Percentiles rank a stretch among this genome's conserved stretches.
Conservation (phyloP, 495 filamentous ascomycete species). For the Acidiella bohemica region DNA sequence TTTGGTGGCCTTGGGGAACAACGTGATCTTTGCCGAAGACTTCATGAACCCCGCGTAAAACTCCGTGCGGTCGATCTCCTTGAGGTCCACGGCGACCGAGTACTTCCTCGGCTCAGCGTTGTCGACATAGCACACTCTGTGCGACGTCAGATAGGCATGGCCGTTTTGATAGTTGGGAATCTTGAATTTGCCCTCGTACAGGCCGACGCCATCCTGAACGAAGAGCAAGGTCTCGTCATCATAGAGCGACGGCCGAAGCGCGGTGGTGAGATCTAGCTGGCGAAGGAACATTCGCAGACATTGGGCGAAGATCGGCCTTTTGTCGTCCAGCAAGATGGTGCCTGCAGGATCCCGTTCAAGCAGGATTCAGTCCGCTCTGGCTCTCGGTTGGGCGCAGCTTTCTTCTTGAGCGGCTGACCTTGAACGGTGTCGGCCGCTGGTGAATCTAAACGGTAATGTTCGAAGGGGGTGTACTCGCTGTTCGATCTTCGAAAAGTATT, state of each 20-base stretch:
- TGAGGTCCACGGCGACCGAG: constrained; percentile 74
- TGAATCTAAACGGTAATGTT: too few species aligned
- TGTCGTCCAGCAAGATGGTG: too few species aligned
- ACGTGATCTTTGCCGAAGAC: constrained; percentile 83
- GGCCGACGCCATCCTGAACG: constrained; percentile 89
- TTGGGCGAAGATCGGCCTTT: too few species aligned
- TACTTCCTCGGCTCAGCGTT: constrained; percentile 73
- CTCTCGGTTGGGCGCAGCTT: too few species aligned
- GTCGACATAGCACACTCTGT: constrained; percentile 90
- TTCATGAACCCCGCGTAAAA: constrained; percentile 90
- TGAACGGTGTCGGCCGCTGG: too few species aligned
- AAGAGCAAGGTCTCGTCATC: constrained; percentile 86
- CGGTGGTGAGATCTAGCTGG: constrained; percentile 85
- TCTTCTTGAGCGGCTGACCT: too few species aligned
- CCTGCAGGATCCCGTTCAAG: too few species aligned
- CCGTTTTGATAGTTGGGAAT: constrained; percentile 89
- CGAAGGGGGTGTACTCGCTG: too few species aligned
- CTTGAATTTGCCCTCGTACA: constrained; percentile 97
- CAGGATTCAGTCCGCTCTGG: too few species aligned
- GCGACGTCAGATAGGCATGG: constrained; percentile 89
- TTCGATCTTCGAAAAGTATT: too few species aligned
- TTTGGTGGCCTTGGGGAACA: constrained; percentile 63
- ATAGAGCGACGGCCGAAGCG: constrained; percentile 75
- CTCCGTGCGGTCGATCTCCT: constrained; percentile 80
- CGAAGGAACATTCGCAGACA: constrained; percentile 86